phyloP scores from a whole-genome alignment of 805 yeast genomes.

The Metschnikowia shivogae region DNA sequence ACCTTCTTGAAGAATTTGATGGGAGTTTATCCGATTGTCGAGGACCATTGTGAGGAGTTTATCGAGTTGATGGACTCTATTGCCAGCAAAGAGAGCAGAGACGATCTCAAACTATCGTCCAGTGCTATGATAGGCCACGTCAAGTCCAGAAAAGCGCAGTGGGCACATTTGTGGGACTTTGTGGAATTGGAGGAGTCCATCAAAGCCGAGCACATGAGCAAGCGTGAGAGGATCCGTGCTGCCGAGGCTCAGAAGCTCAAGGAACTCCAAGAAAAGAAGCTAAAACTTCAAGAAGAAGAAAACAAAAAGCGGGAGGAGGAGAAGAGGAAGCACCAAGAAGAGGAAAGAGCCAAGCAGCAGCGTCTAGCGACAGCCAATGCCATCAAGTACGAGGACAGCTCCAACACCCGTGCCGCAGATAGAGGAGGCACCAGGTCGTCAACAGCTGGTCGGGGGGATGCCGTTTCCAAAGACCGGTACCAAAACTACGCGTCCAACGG shows the following conservation, averaged over 20 bases:
- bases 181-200: slow-evolving; percentile 46
- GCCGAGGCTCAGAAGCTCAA: slow-evolving; percentile 12
- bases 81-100: slow-evolving; percentile 55
- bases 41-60: slow-evolving; percentile 58
- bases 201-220: slow-evolving; percentile 23
- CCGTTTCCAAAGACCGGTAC: slow-evolving; percentile 23
- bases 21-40: slow-evolving; percentile 62
- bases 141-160: slow-evolving; percentile 47
- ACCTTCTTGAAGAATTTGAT: slow-evolving; percentile 67
- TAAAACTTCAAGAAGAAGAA: slow-evolving; percentile 12
- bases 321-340: slow-evolving; percentile 6
- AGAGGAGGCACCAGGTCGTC: slow-evolving; percentile 14
- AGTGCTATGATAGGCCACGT: slow-evolving; percentile 67
- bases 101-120: slow-evolving; percentile 76
- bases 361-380: slow-evolving; percentile 7
- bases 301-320: slow-evolving; percentile 11
- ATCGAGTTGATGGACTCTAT: slow-evolving; percentile 46
- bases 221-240: slow-evolving; percentile 22
- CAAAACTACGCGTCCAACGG: slow-evolving; percentile 25
- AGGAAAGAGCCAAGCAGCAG: slow-evolving; percentile 4
- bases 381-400: slow-evolving; percentile 21
- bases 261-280: slow-evolving; percentile 13
- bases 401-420: slow-evolving; percentile 7
- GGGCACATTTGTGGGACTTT: slow-evolving; percentile 57
- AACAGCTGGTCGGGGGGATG: slow-evolving; percentile 6